Evolutionary conservation across 805 yeast species (phyloP).

Genomic region (Zygoascus flipseniorum): DNA sequence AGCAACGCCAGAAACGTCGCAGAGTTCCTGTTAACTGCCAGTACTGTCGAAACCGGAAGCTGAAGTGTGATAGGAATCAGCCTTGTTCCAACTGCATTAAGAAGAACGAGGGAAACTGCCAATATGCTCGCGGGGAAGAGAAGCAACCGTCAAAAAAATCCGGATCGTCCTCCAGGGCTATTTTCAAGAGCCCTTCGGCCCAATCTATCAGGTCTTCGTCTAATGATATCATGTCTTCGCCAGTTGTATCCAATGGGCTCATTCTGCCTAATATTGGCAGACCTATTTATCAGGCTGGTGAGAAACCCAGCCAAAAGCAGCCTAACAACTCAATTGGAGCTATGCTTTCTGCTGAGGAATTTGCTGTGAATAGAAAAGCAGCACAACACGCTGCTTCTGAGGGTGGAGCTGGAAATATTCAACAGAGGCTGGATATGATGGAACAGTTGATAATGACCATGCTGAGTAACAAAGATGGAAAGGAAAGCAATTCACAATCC

Average conservation of each 20-base stretch:
- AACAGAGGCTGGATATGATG: constrained; percentile 21
- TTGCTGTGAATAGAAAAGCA: neutral
- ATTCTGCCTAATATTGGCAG: neutral
- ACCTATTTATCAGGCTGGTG: neutral
- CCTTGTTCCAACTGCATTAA: constrained; percentile 28
- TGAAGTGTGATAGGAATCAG: constrained; percentile 26
- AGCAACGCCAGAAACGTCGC: constrained; percentile 19
- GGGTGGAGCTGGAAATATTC: neutral
- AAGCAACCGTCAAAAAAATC: neutral
- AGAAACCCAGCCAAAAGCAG: neutral
- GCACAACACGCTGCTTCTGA: neutral
- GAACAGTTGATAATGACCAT: constrained; percentile 22
- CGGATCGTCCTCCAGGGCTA: neutral
- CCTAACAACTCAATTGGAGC: neutral
- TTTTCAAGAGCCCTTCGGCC: neutral
- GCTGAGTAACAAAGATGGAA: constrained; percentile 3
- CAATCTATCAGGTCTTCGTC: too few relatives aligned
- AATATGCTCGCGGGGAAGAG: constrained; percentile 5
- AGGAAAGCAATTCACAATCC: neutral
- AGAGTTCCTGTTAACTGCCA: constrained; percentile 26
- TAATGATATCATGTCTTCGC: too few relatives aligned
- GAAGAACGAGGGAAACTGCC: constrained; percentile 14
- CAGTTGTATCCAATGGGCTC: neutral
- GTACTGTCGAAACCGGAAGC: constrained; percentile 27
- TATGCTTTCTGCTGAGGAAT: neutral